These are phyloP conservation scores for Emericellopsis cladophorae DNA, from an alignment of 2,329 filamentous ascomycete genomes.

Conservation along the genomic window DNA sequence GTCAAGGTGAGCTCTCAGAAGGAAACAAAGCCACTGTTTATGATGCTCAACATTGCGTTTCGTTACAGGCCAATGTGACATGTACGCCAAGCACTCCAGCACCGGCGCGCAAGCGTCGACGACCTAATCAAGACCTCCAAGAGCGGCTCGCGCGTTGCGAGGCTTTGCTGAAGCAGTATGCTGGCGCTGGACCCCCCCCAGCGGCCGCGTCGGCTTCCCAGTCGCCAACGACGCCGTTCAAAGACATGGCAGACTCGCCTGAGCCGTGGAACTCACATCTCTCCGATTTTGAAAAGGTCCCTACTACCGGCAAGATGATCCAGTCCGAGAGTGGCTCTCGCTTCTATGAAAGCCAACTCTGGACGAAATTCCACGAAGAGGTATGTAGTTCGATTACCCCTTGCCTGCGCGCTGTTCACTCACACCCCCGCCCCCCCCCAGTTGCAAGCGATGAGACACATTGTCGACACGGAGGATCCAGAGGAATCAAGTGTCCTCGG, in stretches of 20 bases:
- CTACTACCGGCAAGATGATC: constrained; percentile 37
- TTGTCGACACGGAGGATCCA: constrained; percentile 35
- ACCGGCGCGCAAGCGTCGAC: constrained; percentile 43
- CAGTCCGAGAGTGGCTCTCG: constrained; percentile 40
- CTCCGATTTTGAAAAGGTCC: constrained; percentile 10
- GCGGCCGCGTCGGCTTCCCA: no score
- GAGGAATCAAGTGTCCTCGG: constrained; percentile 35
- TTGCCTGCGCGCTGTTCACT: no score
- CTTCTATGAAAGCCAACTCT: constrained; percentile 45
- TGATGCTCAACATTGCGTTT: constrained; percentile 1
- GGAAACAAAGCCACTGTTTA: not conserved
- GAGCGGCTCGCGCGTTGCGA: constrained; percentile 47
- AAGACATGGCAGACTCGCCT: no score
- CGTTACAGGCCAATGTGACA: constrained; percentile 38
- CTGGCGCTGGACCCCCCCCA: constrained; percentile 15
- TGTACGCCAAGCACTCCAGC: constrained; percentile 49
- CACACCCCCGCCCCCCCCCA: constrained; percentile 9
- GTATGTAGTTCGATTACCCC: constrained; percentile 19
- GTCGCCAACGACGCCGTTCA: no score
- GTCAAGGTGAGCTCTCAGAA: constrained; percentile 31
- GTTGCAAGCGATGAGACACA: constrained; percentile 46
- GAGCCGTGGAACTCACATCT: constrained; percentile 5
- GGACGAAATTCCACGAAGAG: constrained; percentile 42
- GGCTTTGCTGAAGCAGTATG: constrained; percentile 45
- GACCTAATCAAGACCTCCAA: constrained; percentile 49